Base-by-base conservation (phyloP, 768 basidiomycete genomes). In the Tulasnella sp. region DNA sequence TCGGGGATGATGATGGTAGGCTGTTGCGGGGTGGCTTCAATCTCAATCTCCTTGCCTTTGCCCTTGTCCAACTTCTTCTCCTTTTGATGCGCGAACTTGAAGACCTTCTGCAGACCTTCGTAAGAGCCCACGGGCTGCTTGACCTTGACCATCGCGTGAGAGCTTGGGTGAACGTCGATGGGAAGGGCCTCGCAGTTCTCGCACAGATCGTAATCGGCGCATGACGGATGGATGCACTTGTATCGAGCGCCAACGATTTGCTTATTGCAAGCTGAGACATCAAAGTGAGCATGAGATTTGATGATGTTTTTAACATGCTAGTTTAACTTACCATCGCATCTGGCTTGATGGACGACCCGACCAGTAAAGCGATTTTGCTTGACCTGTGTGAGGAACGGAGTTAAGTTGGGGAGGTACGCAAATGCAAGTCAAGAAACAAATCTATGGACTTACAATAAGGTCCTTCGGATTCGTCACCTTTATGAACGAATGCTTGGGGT, bases 191-290 rank as follows among this genome's bases (percentile, higher is more conserved):
- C 90, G 70, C 91, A 93, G 53, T 69, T 70, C 59, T 76, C 74
- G 70, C 90, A 93, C 17, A 92, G 75, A 66, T 93, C 91, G 64
- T 82, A 91, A 68, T 92, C 86, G 0, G 78, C 76, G 70, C 91
- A 93, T 2, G 73, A 71, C 12, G 80, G 75, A 66, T 90, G 82
- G 80, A 88, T 82, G 71, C 91, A 93, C 84, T 91, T 92, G 71
- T 81, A 92, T 15, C 89, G 82, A 53, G 76, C 68, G 2, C 86
- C 87, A 22, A 62, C 66, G 53, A 92, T 84, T 3, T 69, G 67
- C 52, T 73, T 72, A 15, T 65, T 63, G 65, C 89, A 91, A 29
- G 72, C 74, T 3, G n/a, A 85, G 85, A 56, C 69, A 70, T 66
- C 25, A 30, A 42, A 34, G 55, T 45, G 8, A 52, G 54, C 19